Evolutionary conservation across 108 stramenopile species (phyloP), one percentile per base, ranked within the genome.

Genomic region (Pseudonitzschia multiseries): DNA sequence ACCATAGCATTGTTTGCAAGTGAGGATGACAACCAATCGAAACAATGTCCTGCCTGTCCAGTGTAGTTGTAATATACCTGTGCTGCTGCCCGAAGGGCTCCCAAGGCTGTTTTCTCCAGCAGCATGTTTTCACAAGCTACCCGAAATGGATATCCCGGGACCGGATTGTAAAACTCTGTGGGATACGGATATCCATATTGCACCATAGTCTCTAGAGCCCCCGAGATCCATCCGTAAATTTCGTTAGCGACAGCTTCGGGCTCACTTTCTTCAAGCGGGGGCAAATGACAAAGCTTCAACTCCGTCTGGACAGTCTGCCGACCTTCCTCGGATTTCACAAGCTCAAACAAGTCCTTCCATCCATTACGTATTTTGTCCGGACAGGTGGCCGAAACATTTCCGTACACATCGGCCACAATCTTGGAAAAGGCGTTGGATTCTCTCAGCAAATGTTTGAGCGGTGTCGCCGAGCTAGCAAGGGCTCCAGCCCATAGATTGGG

Each of bases 401-500:
- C 79, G 50, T 79, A 79, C 4, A 54, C 79, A 17, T 79, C 79
- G 14, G 79, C 54, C n/a, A 54, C 79, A 65, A 79, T 79, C 24
- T 56, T 43, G 24, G 40, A 64, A 69, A 79, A 79, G 9, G 66
- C 73, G 63, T 79, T 79, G 33, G 79, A 56, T 40, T 79, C 79
- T 75, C 79, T 57, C 6, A 79, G 50, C 64, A 79, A 71, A 64
- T 79, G 79, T n/a, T 87, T 83, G 12, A 86, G 77, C 5, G 87
- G 74, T 18, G 87, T 87, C 21, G 87, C 87, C 17, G 84, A 85
- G 26, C 72, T 76, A 12, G 94, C 89, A 28, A 95, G 68, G 22
- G 89, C 88, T 14, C 91, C 94, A 20, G 71, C 77, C 54, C 87
- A 86, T 13, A 86, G 36, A 57, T 84, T 75, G 43, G 94, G 92